Evolutionary conservation across 495 filamentous ascomycete genomes (phyloP).

Genomic region (Hypoxylon intermedium): DNA sequence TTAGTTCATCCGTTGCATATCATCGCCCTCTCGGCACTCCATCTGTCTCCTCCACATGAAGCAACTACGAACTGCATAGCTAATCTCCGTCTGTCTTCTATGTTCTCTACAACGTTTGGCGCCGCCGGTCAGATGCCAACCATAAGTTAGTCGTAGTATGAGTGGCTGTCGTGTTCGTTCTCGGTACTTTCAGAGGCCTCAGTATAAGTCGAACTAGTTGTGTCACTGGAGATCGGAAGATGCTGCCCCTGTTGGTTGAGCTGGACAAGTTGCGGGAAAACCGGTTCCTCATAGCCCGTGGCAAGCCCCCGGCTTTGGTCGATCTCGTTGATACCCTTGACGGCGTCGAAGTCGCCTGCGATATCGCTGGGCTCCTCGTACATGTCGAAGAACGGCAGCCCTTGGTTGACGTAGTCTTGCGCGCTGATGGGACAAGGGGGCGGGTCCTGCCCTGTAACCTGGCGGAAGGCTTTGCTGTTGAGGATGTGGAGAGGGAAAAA

Average conservation of each 20-base stretch:
- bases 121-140: too few relatives aligned
- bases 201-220: too few relatives aligned
- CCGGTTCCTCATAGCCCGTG: not conserved
- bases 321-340: constrained; percentile 40
- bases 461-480: constrained; percentile 42
- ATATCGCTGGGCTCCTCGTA: constrained; percentile 37
- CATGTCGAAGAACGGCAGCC: constrained; percentile 49
- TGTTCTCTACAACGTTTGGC: too few relatives aligned
- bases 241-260: not conserved
- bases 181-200: too few relatives aligned
- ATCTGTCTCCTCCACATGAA: too few relatives aligned
- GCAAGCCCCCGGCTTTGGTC: constrained; percentile 14
- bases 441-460: constrained; percentile 43
- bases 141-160: too few relatives aligned
- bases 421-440: constrained; percentile 48
- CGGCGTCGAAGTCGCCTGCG: constrained; percentile 19
- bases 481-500: constrained; percentile 57
- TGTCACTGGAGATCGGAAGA: not conserved
- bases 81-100: too few relatives aligned
- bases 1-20: too few relatives aligned
- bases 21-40: too few relatives aligned
- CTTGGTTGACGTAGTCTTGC: constrained; percentile 39
- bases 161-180: too few relatives aligned
- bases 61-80: too few relatives aligned
- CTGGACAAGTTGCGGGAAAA: constrained; percentile 9